Conservation (phyloP, 495 filamentous ascomycete genomes). For the Pseudoneurospora amorphoporcata region DNA sequence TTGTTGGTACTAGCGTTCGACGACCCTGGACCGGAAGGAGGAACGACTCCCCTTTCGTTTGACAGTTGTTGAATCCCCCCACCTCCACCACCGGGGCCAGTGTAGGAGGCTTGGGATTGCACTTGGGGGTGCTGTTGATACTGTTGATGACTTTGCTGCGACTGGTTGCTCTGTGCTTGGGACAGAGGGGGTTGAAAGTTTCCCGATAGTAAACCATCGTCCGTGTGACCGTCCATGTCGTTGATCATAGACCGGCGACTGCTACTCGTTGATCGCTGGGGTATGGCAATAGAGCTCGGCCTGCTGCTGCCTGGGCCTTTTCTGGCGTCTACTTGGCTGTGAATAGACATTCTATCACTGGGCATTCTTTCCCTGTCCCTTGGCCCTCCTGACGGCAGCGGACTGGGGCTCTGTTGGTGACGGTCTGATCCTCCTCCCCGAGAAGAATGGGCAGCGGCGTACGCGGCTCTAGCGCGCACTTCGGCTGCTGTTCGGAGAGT, state of each 20-base stretch:
- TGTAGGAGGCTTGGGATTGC: neutral
- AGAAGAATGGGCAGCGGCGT: slow-evolving; percentile 11
- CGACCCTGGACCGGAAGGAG: neutral
- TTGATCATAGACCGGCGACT: neutral
- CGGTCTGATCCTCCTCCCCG: slow-evolving; percentile 18
- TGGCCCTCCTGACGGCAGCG: slow-evolving; percentile 39
- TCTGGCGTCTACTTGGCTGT: slow-evolving; percentile 24
- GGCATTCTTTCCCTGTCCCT: slow-evolving; percentile 20
- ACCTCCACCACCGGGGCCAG: neutral
- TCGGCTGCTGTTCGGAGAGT: slow-evolving; percentile 50
- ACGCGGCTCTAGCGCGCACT: slow-evolving; percentile 28
- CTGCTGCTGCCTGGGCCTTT: slow-evolving; percentile 16
- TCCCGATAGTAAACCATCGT: neutral
- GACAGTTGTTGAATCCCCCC: neutral
- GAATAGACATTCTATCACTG: slow-evolving; percentile 14
- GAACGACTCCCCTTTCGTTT: neutral
- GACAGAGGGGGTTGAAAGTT: neutral
- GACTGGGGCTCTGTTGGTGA: slow-evolving; percentile 36
- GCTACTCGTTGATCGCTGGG: slow-evolving; percentile 1
- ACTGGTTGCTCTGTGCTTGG: neutral
- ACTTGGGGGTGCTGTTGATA: slow-evolving; percentile 1
- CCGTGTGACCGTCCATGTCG: neutral
- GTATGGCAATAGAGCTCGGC: slow-evolving; percentile 17
- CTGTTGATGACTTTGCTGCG: neutral
- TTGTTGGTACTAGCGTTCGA: neutral